Evolutionary conservation across 177 flowering plant species (phyloP).

Genomic region (Tripterygium wilfordii): DNA sequence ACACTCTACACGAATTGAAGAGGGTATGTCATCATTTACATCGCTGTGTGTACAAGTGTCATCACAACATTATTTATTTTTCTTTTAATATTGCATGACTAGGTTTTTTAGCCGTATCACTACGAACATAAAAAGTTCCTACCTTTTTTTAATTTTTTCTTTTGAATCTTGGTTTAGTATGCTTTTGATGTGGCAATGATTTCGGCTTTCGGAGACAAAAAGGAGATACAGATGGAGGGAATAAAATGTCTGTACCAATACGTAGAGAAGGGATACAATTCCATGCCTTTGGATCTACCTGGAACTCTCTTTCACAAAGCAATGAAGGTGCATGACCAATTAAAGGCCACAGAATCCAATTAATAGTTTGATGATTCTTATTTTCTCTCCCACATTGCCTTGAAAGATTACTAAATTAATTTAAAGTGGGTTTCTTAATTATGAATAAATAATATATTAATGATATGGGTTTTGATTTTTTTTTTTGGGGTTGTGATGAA

Average conservation of each 20-base stretch:
- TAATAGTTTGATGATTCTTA: not conserved
- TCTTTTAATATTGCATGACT: constrained; percentile 1
- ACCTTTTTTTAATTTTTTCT: too few species aligned
- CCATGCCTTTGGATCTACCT: constrained; percentile 84
- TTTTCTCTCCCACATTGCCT: not conserved
- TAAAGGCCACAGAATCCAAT: too few species aligned
- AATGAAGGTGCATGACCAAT: too few species aligned
- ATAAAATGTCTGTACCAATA: constrained; percentile 47
- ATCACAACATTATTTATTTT: too few species aligned
- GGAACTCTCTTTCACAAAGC: constrained; percentile 71
- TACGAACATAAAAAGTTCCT: too few species aligned
- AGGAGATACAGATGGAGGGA: constrained; percentile 33
- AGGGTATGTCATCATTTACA: constrained; percentile 33
- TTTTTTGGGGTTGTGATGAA: not conserved
- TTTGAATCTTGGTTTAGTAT: constrained; percentile 31
- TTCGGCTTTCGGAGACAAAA: constrained; percentile 47
- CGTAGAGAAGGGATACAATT: constrained; percentile 85
- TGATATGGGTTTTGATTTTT: not conserved
- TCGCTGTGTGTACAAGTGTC: too few species aligned
- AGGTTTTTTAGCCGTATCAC: too few species aligned
- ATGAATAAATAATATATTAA: too few species aligned
- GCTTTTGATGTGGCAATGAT: constrained; percentile 82
- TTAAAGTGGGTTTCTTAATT: too few species aligned
- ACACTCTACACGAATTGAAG: constrained; percentile 77
- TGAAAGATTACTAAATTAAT: too few species aligned